Evolutionary conservation across 2,329 filamentous ascomycete genomes (phyloP), one percentile per base, ranked within the genome.

Genomic region (Xylariomycetidae sp.): DNA sequence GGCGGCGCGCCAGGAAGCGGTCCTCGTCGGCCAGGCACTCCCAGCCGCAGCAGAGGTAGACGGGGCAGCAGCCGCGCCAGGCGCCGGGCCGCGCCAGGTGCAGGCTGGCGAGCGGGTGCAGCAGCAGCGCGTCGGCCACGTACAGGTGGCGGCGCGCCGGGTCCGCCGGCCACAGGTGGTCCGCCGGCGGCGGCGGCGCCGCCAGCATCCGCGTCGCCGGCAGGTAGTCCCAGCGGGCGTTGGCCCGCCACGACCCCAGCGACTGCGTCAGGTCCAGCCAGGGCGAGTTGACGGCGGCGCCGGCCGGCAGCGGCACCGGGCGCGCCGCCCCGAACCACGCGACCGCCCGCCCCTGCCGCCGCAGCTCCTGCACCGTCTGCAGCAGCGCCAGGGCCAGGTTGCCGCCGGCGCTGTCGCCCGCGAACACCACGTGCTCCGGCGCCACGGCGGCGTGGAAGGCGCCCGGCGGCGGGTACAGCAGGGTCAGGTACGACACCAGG

Each of bases 391-490:
- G 67, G 10, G 67, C 60, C 25, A 90, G 71, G 45, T 83, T 84
- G 3, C 82, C 85, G 10, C 86, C 85, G 3, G 86, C 85, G 37
- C 75, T 82, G 44, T 92, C 85, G 24, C 85, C 85, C 2, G 72
- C 70, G 45, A 92, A 65, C 8, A 88, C 76, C 25, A 92, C 79
- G 35, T 85, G 66, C 25, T 67, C 63, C 0, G 85, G 68, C 5
- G 67, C 61, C 2, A 90, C 72, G 3, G 84, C 63, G 10, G 70
- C 64, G 53, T 92, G 85, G 27, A 77, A 70, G 0, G 83, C 72
- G 13, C 70, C 80, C 0, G 74, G 65, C 0, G 82, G 80, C 10
- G 85, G 85, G 47, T 86, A 80, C 2, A 92, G 65, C 6, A 89
- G 66, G 1, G 74, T 74, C 22, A 92, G 67, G 50, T 90, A 92